phyloP scores from a whole-genome alignment of 2,329 filamentous ascomycete genomes.

The Monosporascus sp. region DNA sequence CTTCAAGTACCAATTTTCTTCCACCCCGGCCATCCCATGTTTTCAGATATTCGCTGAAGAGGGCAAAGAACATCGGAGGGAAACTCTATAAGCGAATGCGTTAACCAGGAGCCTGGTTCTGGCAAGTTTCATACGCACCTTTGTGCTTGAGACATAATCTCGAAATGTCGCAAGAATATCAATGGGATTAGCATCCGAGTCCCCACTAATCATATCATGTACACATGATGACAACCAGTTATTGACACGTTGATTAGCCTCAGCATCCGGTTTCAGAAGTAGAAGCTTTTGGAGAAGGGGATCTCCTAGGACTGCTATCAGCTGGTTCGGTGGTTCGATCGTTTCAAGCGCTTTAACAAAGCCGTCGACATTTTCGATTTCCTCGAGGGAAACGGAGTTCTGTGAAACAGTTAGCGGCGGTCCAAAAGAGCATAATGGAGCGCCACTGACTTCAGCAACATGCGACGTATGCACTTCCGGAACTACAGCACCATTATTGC shows the following conservation, averaged over 20 bases:
- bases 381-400: conserved; percentile 66
- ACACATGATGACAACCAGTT: conserved; percentile 56
- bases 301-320: conserved; percentile 71
- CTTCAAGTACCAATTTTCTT: conserved; percentile 49
- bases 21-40: conserved; percentile 60
- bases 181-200: conserved; percentile 43
- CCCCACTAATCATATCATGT: conserved; percentile 50
- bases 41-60: conserved; percentile 48
- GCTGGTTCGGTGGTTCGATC: conserved; percentile 76
- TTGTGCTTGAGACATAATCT: conserved; percentile 52
- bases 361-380: conserved; percentile 65
- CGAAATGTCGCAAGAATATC: conserved; percentile 52
- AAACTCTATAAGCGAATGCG: conserved; percentile 33
- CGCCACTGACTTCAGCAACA: conserved; percentile 55
- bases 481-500: conserved; percentile 47
- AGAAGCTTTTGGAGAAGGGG: conserved; percentile 74
- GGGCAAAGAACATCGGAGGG: conserved; percentile 43
- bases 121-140: conserved; percentile 35
- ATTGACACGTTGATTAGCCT: conserved; percentile 47
- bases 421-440: background rate
- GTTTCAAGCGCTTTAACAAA: conserved; percentile 71
- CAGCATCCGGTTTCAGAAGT: conserved; percentile 54
- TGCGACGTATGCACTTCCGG: conserved; percentile 71
- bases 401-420: conserved; percentile 32
- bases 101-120: conserved; percentile 5